These are phyloP conservation scores for Wickerhamomyces canadensis DNA, from an alignment of 805 yeast species.

Conservation along the genomic window DNA sequence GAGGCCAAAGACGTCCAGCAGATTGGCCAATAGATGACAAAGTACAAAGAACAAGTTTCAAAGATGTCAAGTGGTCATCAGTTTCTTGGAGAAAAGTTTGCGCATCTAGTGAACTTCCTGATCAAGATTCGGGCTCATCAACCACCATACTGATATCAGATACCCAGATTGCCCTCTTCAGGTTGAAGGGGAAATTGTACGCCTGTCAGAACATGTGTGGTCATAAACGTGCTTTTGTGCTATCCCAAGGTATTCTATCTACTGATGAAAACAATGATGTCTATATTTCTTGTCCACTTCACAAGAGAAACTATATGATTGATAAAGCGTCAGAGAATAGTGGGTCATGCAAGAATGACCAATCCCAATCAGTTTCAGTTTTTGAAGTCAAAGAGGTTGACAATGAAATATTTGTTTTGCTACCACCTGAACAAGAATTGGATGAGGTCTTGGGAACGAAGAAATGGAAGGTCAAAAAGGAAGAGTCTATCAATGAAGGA, in stretches of 20 bases:
- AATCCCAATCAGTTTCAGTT: conserved; percentile 28
- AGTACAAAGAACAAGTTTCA: conserved; percentile 22
- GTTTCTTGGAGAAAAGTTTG: conserved; percentile 27
- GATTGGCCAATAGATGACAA: conserved; percentile 28
- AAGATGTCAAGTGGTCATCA: conserved; percentile 28
- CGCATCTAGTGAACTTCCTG: conserved; percentile 23
- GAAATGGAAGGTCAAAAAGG: conserved; percentile 28
- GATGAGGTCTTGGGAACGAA: conserved; percentile 30
- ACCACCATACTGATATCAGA: conserved; percentile 28
- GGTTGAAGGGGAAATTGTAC: conserved; percentile 27
- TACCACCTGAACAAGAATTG: conserved; percentile 29
- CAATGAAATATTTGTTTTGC: conserved; percentile 24
- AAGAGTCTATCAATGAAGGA: conserved; percentile 15
- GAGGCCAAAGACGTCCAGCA: conserved; percentile 33
- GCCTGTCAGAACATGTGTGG: conserved; percentile 38
- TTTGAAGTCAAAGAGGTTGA: conserved; percentile 30
- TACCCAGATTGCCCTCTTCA: conserved; percentile 32
- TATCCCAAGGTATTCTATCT: conserved; percentile 30
- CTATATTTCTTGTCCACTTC: conserved; percentile 33
- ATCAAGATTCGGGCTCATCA: conserved; percentile 27
- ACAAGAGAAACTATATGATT: conserved; percentile 29
- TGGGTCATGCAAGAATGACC: conserved; percentile 29
- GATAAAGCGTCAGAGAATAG: conserved; percentile 17
- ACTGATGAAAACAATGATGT: conserved; percentile 27
- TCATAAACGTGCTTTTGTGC: conserved; percentile 33